Base-by-base conservation (phyloP, 345 rosid genomes). In the Eucalyptus sp. region DNA sequence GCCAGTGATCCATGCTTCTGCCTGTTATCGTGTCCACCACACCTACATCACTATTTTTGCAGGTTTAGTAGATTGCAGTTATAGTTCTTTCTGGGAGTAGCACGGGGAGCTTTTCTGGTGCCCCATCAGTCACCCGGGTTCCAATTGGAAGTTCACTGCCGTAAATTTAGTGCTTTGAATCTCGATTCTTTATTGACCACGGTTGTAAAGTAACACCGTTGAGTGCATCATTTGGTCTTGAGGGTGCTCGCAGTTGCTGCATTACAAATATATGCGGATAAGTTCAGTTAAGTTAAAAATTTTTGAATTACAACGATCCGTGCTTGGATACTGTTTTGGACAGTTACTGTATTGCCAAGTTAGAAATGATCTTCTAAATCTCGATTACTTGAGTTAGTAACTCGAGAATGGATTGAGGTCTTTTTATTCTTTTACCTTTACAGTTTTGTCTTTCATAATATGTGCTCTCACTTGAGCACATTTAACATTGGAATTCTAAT, bases 1-100 rank as follows among this genome's bases (percentile, higher is more conserved):
- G 20, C 58, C 58, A 52, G 58, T 52, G 58, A 0, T 52, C 58
- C 58, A 52, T 52, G 25, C 58, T 52, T 52, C 58, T 52, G 58
- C 25, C 58, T 52, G 0, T 52, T 7, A 52, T 0, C 0, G 58
- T 0, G 58, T 52, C 58, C 25, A 52, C 25, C 58, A 52, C 5
- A 52, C 58, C 58, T 18, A 52, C 58, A 52, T 52, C 10, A 0
- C 58, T 52, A 52, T 52, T 1, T 50, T 52, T 18, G 58, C 58
- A 52, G 58, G 58, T 52, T 52, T 52, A 52, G 58, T 52, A 52
- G 58, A 52, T 52, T 52, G 58, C 0, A 52, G 58, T 52, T 52
- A 52, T 52, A 52, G 58, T 52, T 52, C 58, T 52, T 52, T 18
- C 1, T 20, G 10, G 10, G 52, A 0, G 58, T 7, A 52, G 25